Evolutionary conservation across 352 stramenopile species (phyloP), one percentile per base, ranked within the genome.

Genomic region (Phytophthora crassamura): DNA sequence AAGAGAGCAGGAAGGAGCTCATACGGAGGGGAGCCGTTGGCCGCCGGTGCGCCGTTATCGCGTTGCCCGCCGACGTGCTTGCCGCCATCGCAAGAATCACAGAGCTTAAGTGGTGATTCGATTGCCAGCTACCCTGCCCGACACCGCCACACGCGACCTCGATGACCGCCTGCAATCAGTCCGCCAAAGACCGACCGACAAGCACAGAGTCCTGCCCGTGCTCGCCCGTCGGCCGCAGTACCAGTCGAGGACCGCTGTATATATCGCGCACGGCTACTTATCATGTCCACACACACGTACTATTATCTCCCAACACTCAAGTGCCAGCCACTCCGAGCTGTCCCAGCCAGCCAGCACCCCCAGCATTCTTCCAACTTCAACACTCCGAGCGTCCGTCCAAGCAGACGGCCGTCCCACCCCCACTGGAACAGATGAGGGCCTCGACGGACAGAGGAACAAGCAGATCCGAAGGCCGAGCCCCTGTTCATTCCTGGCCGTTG

Each of bases 21-120:
- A 43, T 64, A 4, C 63, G 73, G 14, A 61, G 61, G 5, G 74
- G 74, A n/a, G 74, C 74, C 8, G 74, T 82, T 20, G 74, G 74
- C 12, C 74, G 74, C 8, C 70, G 74, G 18, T 66, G 50, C 22
- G 74, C 74, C 18, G 59, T 82, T 22, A 64, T 71, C 10, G 49
- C 42, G 7, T 52, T 82, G 12, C 55, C 69, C 0, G 15, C 51
- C 9, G 59, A 64, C 30, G 18, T 74, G 16, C 18, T 69, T 9
- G 30, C 40, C n/a, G 50, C 57, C 38, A 59, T 76, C 16, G 47
- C 63, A 60, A 53, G 67, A 38, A 65, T 64, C 28, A 49, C 64
- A 2, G 53, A 69, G 42, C 35, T 61, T 20, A 57, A 67, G 36
- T 68, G 67, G 61, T 65, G 39, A 28, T 28, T 28, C 25, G 25